Percentiles rank a stretch among this genome's conserved stretches.
Evolutionary conservation across 257 asterid genomes (phyloP).

Genomic region (Forsythia viridissima): DNA sequence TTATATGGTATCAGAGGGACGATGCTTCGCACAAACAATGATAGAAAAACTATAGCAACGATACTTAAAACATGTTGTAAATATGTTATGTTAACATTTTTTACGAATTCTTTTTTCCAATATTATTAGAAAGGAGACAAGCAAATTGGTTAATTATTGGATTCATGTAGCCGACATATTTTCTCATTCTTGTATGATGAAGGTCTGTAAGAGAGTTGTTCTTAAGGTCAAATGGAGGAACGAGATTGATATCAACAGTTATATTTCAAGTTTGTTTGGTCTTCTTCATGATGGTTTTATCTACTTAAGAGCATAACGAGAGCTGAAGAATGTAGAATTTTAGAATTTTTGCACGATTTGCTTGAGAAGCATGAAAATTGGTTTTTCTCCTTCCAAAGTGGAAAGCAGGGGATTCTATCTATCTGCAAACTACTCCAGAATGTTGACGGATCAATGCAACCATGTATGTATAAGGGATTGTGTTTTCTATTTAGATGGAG

Average conservation of each 20-base stretch:
- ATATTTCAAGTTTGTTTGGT: constrained; percentile 84
- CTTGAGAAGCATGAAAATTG: constrained; percentile 97
- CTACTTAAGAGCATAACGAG: constrained; percentile 89
- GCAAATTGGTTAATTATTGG: too few relatives aligned
- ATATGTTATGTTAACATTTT: too few relatives aligned
- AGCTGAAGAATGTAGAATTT: constrained; percentile 86
- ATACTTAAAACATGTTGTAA: too few relatives aligned
- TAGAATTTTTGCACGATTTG: constrained; percentile 69
- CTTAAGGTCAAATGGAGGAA: constrained; percentile 99
- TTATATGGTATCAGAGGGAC: too few relatives aligned
- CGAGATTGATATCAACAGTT: constrained; percentile 92
- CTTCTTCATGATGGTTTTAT: constrained; percentile 90
- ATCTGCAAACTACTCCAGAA: constrained; percentile 53
- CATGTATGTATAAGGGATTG: constrained; percentile 66
- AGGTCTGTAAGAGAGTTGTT: constrained; percentile 97
- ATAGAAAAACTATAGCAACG: too few relatives aligned
- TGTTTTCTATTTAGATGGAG: constrained; percentile 77
- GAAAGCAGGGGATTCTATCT: constrained; percentile 61
- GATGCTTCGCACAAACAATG: too few relatives aligned
- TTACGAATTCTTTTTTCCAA: too few relatives aligned
- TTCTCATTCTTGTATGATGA: neutral
- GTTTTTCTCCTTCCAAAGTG: constrained; percentile 65
- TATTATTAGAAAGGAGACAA: too few relatives aligned
- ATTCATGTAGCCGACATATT: too few relatives aligned
- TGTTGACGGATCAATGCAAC: constrained; percentile 57